Evolutionary conservation across 805 yeast genomes (phyloP).

Genomic region (Candida dajiaensis): DNA sequence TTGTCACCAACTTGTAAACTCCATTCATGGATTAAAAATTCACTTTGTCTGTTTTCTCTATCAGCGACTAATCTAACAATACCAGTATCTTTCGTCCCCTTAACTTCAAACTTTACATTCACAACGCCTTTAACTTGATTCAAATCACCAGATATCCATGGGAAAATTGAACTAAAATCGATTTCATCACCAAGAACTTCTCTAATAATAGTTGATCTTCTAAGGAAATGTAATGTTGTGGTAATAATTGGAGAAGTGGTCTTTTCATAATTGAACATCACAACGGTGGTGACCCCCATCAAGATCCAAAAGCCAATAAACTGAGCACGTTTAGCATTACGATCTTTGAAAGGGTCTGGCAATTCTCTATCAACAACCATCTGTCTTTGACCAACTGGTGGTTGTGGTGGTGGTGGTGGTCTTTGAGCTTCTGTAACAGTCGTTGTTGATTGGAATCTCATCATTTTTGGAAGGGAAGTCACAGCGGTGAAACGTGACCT

Average conservation of each 20-base stretch:
- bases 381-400: conserved; percentile 9
- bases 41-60: conserved; percentile 51
- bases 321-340: conserved; percentile 43
- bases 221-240: conserved; percentile 77
- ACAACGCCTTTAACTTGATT: conserved; percentile 81
- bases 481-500: background rate
- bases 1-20: conserved; percentile 42
- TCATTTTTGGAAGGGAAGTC: background rate
- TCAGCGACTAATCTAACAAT: conserved; percentile 63
- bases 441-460: conserved; percentile 2
- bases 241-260: conserved; percentile 83
- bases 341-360: conserved; percentile 69
- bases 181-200: conserved; percentile 69
- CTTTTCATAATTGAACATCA: conserved; percentile 90
- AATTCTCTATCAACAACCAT: conserved; percentile 58
- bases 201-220: conserved; percentile 65
- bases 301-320: conserved; percentile 49
- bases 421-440: background rate
- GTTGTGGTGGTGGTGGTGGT: too few species aligned
- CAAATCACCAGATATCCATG: conserved; percentile 85
- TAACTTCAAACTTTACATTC: conserved; percentile 63
- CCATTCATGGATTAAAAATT: conserved; percentile 61
- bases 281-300: conserved; percentile 49
- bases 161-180: conserved; percentile 65
- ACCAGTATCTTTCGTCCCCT: conserved; percentile 58